Percentiles rank a stretch among this genome's conserved stretches.
These are phyloP conservation scores for Claviceps sorghi DNA, from an alignment of 2,329 filamentous ascomycete genomes.

Conservation along the genomic window DNA sequence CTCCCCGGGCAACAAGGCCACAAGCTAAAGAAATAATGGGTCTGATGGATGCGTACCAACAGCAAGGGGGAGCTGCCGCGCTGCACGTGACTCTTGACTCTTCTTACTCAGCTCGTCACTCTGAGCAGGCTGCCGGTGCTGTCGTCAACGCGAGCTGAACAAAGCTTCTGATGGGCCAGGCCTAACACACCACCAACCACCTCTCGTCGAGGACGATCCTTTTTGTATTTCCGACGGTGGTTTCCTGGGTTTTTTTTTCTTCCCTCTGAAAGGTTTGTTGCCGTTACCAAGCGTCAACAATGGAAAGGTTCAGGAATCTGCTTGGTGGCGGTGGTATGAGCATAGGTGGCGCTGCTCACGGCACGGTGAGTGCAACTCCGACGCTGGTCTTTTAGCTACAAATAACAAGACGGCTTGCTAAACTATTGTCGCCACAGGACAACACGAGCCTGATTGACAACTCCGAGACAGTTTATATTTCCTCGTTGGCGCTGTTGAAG, in stretches of 20 bases:
- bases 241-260: background rate
- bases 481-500: slow-evolving; percentile 89
- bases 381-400: background rate
- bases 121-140: slow-evolving; percentile 6
- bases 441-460: slow-evolving; percentile 90
- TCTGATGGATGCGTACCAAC: too few relatives aligned
- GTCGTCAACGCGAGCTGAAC: slow-evolving; percentile 4
- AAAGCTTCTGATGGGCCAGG: background rate
- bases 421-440: slow-evolving; percentile 43
- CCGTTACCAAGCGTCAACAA: slow-evolving; percentile 25
- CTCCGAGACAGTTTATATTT: slow-evolving; percentile 98
- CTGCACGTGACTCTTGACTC: slow-evolving; percentile 9
- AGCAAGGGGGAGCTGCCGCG: background rate
- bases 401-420: background rate
- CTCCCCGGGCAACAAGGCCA: too few relatives aligned
- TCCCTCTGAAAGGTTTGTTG: background rate
- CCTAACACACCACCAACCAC: background rate
- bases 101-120: slow-evolving; percentile 9
- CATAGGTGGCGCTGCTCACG: slow-evolving; percentile 34
- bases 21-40: too few relatives aligned
- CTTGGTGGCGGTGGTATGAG: slow-evolving; percentile 61
- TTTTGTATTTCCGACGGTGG: background rate
- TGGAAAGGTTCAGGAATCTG: slow-evolving; percentile 89
- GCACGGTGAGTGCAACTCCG: slow-evolving; percentile 21
- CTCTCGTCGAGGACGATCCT: background rate